Base-by-base conservation (phyloP, 2,329 filamentous ascomycete species). In the Stemphylium lycopersici region DNA sequence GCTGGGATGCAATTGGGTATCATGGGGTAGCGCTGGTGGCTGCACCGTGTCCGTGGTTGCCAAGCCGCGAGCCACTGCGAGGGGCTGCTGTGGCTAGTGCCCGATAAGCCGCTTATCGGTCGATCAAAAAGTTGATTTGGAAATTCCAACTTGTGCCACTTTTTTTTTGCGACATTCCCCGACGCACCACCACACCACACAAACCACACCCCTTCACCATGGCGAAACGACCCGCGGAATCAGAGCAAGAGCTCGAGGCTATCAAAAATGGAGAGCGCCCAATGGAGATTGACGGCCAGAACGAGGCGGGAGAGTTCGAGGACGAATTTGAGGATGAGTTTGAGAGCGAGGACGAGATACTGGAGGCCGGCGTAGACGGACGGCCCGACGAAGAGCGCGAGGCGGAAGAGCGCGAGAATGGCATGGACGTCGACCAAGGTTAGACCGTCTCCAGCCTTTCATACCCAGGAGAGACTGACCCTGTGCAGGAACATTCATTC, bases 301-400 rank as follows among this genome's bases (percentile, higher is more conserved):
- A 56, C 59, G 83, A 86, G 51, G 80, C 78, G 56, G 81, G 83
- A 59, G 89, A 98, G 65, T 98, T 96, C 61, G 95, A 96, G 72
- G 95, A 97, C 78, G 93, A 98, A 72, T 97, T 93, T 65, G 91
- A 93, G 76, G 90, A 93, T 69, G 90, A 93, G 72, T 93, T 90
- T 65, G 93, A 97, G 81, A 96, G 87, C 66, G 88, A 90, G 68
- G 93, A 97, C 74, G 93, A 98, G 76, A 90, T 98, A 47, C 79
- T 97, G 56, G 93, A 98, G 78, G 93, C 95, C 4, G 93, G 93
- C 58, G 92, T 97, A 11, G 93, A 97, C 73, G 93, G 93, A 15
- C 81, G 92, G 61, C 93, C 93, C 26, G 93, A 98, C 76, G 91
- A 90, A 6, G 93, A 98, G 82, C 82, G 92, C 37, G 93, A 98